These are phyloP conservation scores for Chlamydomonas schloesseri DNA, from an alignment of 139 green algal species.

Conservation along the genomic window DNA sequence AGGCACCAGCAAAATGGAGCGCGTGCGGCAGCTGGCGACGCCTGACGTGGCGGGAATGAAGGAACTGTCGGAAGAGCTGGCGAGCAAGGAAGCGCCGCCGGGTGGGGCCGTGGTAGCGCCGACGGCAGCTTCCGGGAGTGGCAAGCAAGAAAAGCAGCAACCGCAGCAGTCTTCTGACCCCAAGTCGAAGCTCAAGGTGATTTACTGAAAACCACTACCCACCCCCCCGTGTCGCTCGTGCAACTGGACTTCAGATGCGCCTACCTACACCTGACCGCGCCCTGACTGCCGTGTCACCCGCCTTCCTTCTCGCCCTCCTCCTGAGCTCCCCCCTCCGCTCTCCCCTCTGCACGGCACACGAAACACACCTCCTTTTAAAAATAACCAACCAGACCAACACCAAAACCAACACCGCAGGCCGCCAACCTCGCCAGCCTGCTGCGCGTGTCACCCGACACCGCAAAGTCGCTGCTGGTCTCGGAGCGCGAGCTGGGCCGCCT, in stretches of 20 bases:
- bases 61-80: conserved; percentile 38
- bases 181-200: too few species aligned
- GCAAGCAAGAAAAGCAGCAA: not conserved
- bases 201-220: too few species aligned
- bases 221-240: too few species aligned
- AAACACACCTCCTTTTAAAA: not conserved
- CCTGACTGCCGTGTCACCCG: too few species aligned
- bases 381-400: too few species aligned
- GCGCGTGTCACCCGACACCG: not conserved
- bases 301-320: not conserved
- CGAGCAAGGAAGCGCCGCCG: not conserved
- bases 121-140: not conserved
- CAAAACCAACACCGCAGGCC: not conserved
- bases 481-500: conserved; percentile 8
- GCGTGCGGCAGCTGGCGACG: not conserved
- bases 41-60: not conserved
- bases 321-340: not conserved
- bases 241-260: too few species aligned
- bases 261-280: too few species aligned
- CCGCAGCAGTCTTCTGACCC: not conserved
- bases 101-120: not conserved
- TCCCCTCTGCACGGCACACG: not conserved
- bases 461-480: conserved; percentile 2
- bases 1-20: not conserved
- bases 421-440: conserved; percentile 11